Base-by-base conservation (phyloP, 2,329 filamentous ascomycete genomes). In the Arachnomyces sp. region DNA sequence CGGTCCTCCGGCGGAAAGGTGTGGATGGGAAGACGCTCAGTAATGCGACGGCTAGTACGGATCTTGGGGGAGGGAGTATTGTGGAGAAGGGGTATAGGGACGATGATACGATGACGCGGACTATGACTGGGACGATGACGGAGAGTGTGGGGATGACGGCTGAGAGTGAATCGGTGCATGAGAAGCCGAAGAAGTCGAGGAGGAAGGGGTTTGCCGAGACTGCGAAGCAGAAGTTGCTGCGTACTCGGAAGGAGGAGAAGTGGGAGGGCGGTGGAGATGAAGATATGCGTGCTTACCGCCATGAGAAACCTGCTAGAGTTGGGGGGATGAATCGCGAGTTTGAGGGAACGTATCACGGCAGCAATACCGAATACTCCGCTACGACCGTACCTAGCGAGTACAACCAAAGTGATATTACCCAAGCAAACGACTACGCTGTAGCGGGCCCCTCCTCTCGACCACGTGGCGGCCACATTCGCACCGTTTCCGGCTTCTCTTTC, bases 11-110 rank as follows among this genome's bases (percentile, higher is more conserved):
- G 31, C 83, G 89, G 39, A 88, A 83, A 55, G 89, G 88, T 1
- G 87, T 89, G 4, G 89, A 95, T 64, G 90, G 90, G 31, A 89
- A 83, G 33, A 80, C 90, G 1, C 71, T 95, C 3, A 84, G 79
- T 40, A 85, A 86, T 40, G 89, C 84, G 0, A 94, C 88, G 1
- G 78, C 79, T 53, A 82, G 79, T 53, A 95, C 89, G 1, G 74
- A 83, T 47, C 74, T 95, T 0, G 90, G 90, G n/a, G 88, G 87
- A 36, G 87, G 87, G 33, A 90, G 84, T 63, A 65, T 82, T 3
- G 78, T 92, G 11, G 66, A 61, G 7, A 59, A 57, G 35, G 60
- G 58, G 15, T 86, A 85, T 63, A 71, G 84, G 42, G 75, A 76
- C 50, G 54, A 67, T 45, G 63, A 65, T 14, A 65, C 69, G 28